A percentile compares a stretch with the other conserved stretches of the same genome.
Evolutionary conservation across 352 stramenopile genomes (phyloP).

Genomic region (Pythium diclinum): DNA sequence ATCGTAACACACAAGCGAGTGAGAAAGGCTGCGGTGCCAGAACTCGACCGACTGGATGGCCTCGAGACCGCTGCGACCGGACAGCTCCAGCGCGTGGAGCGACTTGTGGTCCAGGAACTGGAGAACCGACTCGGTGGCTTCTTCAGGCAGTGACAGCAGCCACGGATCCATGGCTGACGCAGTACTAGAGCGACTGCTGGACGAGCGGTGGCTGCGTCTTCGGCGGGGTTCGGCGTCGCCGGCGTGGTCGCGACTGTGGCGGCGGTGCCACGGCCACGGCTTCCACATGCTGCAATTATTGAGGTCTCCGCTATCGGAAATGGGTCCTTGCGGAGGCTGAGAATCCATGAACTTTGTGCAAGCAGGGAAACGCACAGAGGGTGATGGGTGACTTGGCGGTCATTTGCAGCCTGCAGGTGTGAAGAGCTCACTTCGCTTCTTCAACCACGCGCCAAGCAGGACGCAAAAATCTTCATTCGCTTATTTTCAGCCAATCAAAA

Average conservation of each 20-base stretch:
- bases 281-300: constrained; percentile 8
- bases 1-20: constrained; percentile 17
- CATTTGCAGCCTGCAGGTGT: not conserved
- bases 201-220: constrained; percentile 6
- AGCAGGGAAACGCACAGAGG: not conserved
- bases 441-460: constrained; percentile 3
- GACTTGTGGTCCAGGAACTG: constrained; percentile 16
- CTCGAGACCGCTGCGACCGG: constrained; percentile 8
- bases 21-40: constrained; percentile 8
- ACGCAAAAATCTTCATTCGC: not conserved
- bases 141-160: constrained; percentile 9
- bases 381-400: not conserved
- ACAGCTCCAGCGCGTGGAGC: constrained; percentile 18
- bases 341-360: not conserved
- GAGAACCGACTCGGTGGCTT: constrained; percentile 5
- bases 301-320: not conserved
- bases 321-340: not conserved
- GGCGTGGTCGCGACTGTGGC: not conserved
- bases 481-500: constrained; percentile 10
- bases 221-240: not conserved
- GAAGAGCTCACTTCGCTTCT: not conserved
- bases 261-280: constrained; percentile 12
- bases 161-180: not conserved
- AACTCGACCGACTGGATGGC: constrained; percentile 8
- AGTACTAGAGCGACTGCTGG: not conserved